Base-by-base conservation (phyloP, 2,329 filamentous ascomycete genomes). In the Tetracladium maxilliforme region DNA sequence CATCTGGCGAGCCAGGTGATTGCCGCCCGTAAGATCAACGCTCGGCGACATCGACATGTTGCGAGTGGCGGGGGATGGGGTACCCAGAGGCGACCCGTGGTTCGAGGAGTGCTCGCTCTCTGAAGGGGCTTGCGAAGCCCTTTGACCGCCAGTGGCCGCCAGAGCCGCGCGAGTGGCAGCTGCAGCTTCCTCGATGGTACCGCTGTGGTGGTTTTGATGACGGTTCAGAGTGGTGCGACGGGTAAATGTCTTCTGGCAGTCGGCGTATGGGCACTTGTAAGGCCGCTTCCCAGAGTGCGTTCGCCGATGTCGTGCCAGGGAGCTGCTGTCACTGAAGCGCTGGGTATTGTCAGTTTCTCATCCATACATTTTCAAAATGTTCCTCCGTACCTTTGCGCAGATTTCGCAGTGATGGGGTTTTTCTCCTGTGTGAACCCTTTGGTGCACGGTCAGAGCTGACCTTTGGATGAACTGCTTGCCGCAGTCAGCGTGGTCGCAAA, bases 241-340 rank as follows among this genome's bases (percentile, higher is more conserved):
- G 7, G 90, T 98, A 44, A 98, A 98, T 0, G 87, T 95, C 65
- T 95, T 95, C 47, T 95, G 86, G 51, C 90, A 98, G 49, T 94
- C 86, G 31, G 84, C 86, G 42, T 90, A 95, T 2, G 86, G 86
- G 54, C 90, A 98, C 51, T 93, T 93, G 61, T 95, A 98, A 2
- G 90, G 90, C 24, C 90, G 69, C 54, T 90, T 93, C 30, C 90
- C 90, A 4, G 83, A 92, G 47, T 98, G 90, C 32, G 94, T 95
- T 35, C 90, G 73, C 31, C 90, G 75, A 54, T 98, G 90, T 28
- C 90, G 70, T 10, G 90, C 90, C 13, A 98, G 61, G 11, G 87
- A 95, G 43, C 83, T 93, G 23, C 83, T 92, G 48, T 98, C 90
- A 44, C 86, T 93, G 44, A 98, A 98, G 8, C 83, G 83, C 86